These are phyloP conservation scores for Ogataea ramenticola DNA, from an alignment of 805 yeast genomes.

Conservation along the genomic window DNA sequence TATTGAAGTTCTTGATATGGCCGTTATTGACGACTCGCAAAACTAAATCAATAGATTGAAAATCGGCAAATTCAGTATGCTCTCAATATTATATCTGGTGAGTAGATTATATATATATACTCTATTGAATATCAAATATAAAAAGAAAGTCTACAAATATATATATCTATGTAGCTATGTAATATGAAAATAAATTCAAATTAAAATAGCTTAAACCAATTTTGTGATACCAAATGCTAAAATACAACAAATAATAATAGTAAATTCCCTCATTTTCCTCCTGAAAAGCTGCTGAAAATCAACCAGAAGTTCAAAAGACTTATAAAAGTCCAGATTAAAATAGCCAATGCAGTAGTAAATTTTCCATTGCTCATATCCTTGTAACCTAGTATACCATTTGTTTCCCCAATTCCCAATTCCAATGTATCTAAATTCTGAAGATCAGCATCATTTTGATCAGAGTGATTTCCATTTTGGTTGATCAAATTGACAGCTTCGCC, in stretches of 20 bases:
- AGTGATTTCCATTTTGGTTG: neutral
- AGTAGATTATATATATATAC: neutral
- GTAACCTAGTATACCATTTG: conserved; percentile 8
- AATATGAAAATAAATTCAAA: no score
- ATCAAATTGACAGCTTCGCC: conserved; percentile 7
- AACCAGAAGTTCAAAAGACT: conserved; percentile 67
- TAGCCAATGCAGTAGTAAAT: conserved; percentile 43
- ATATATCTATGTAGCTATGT: no score
- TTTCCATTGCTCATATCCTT: conserved; percentile 69
- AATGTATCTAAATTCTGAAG: conserved; percentile 20
- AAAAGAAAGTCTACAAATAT: no score
- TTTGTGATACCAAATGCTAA: no score
- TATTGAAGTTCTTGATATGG: conserved; percentile 82
- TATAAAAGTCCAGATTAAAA: conserved; percentile 62
- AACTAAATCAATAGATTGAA: conserved; percentile 1
- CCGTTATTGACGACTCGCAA: conserved; percentile 62
- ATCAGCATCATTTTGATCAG: no score
- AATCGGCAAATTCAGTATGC: neutral
- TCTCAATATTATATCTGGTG: no score
- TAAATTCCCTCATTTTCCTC: neutral
- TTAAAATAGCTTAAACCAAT: no score
- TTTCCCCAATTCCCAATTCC: neutral
- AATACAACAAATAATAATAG: no score
- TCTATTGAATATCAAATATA: no score
- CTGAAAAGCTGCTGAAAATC: conserved; percentile 28